These are phyloP conservation scores for Daldinia sp. DNA, from an alignment of 2,329 filamentous ascomycete genomes.

Conservation along the genomic window DNA sequence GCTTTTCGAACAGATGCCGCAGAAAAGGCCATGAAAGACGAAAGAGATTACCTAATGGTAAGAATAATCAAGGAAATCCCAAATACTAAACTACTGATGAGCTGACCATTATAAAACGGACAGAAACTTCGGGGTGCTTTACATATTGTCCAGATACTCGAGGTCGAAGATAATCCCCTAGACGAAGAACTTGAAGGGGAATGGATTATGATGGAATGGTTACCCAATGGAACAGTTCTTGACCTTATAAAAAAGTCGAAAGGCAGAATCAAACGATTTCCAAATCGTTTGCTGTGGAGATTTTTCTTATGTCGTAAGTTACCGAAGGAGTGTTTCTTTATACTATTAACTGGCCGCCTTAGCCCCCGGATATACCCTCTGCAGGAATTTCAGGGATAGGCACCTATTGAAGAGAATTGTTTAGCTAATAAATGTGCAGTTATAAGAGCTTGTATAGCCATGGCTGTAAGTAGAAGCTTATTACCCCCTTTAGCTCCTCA, in stretches of 20 bases:
- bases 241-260: neutral
- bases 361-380: neutral
- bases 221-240: neutral
- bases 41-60: neutral
- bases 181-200: neutral
- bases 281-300: conserved; percentile 9
- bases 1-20: neutral
- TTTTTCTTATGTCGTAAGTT: conserved; percentile 11
- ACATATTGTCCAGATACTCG: conserved; percentile 7
- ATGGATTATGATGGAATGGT: conserved; percentile 3
- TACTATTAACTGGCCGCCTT: neutral
- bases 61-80: neutral
- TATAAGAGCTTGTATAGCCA: conserved; percentile 6
- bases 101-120: neutral
- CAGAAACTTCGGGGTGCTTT: neutral
- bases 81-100: neutral
- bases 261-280: neutral
- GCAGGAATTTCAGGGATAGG: neutral
- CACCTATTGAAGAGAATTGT: neutral
- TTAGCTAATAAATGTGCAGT: conserved; percentile 1
- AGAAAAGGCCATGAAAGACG: neutral
- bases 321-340: neutral
- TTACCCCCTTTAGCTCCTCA: neutral
- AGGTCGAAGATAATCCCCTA: neutral
- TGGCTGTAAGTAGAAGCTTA: conserved; percentile 1